phyloP scores from a whole-genome alignment of 495 filamentous ascomycete genomes.

The Penicillium angulare region DNA sequence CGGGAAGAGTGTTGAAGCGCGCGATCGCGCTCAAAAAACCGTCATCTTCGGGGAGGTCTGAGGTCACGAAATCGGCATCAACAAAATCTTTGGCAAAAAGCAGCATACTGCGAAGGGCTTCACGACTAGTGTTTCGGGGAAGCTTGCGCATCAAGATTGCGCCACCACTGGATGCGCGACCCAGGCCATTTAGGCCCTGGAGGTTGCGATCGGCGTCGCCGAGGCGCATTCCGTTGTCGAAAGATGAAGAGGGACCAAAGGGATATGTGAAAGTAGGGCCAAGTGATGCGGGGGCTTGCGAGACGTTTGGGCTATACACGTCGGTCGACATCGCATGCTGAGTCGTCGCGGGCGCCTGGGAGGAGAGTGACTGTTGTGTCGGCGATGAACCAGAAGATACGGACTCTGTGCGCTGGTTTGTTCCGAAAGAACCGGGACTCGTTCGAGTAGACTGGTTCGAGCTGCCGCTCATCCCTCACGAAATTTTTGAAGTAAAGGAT shows the following conservation, averaged over 20 bases:
- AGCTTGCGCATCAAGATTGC: conserved; percentile 74
- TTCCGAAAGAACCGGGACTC: conserved; percentile 48
- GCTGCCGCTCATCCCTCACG: conserved; percentile 49
- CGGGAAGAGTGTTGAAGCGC: conserved; percentile 66
- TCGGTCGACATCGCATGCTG: conserved; percentile 56
- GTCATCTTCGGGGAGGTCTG: conserved; percentile 65
- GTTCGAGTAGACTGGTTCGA: conserved; percentile 49
- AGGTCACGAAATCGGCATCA: conserved; percentile 66
- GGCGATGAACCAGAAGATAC: conserved; percentile 50
- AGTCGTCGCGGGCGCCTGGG: conserved; percentile 43
- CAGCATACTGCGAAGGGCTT: conserved; percentile 76
- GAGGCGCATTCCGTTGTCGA: conserved; percentile 50
- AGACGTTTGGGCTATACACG: conserved; percentile 44
- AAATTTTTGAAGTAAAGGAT: conserved; percentile 10
- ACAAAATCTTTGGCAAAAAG: conserved; percentile 82
- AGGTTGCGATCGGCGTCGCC: conserved; percentile 45
- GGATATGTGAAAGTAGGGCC: conserved; percentile 39
- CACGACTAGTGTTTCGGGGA: conserved; percentile 67
- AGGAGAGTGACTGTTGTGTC: conserved; percentile 37
- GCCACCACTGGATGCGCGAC: conserved; percentile 35
- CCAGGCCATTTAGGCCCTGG: conserved; percentile 47
- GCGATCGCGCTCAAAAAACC: conserved; percentile 73
- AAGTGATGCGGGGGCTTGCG: conserved; percentile 41
- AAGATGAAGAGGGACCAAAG: conserved; percentile 42
- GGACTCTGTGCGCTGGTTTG: conserved; percentile 45